Base-by-base conservation (phyloP, 2,329 filamentous ascomycete genomes). In the Fusarium solani-melongenae region DNA sequence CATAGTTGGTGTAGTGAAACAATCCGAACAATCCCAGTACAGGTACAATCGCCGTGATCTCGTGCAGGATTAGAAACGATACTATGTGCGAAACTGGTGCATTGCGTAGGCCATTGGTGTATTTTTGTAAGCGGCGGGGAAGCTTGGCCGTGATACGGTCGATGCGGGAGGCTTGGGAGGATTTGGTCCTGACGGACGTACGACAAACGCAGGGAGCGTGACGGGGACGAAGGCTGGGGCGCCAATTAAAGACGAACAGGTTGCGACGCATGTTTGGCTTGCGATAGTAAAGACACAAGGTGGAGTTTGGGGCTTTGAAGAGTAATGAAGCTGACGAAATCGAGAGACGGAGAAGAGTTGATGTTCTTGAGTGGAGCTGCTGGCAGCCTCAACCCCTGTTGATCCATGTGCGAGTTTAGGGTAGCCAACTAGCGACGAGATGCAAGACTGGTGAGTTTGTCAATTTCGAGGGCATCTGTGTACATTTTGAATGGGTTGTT, bases 11-110 rank as follows among this genome's bases (percentile, higher is more conserved):
- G 80, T 94, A 95, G 83, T 98, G 94, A 82, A 99, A 98, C 2
- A 90, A 81, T 1, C 88, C 91, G 24, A 93, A 91, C 1, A 98
- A 88, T 0, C 89, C 92, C 41, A 97, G 81, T 0, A 98, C 83
- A 0, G 96, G 96, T 2, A 96, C 82, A 12, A 98, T 84, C 11
- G 96, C 96, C 1, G 96, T 98, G 51, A 98, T 81, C 82, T 99
- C 96, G 85, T 99, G 96, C 0, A 99, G 88, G 41, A 98, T 86
- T 12, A 98, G 86, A 81, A 99, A 99, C 0, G 96, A 92, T 2
- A 92, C 90, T 46, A 97, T 87, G 83, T 98, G 94, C 1, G 94
- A 94, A 51, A 95, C 82, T 0, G 96, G 96, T 1, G 95, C 95
- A 64, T 89, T 87, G 66, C 92, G 90, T 4, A 99, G 89, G 1